A percentile compares a stretch with the other conserved stretches of the same genome.
These are phyloP conservation scores for Copromyces sp. DNA, from an alignment of 495 filamentous ascomycete species.

Conservation along the genomic window DNA sequence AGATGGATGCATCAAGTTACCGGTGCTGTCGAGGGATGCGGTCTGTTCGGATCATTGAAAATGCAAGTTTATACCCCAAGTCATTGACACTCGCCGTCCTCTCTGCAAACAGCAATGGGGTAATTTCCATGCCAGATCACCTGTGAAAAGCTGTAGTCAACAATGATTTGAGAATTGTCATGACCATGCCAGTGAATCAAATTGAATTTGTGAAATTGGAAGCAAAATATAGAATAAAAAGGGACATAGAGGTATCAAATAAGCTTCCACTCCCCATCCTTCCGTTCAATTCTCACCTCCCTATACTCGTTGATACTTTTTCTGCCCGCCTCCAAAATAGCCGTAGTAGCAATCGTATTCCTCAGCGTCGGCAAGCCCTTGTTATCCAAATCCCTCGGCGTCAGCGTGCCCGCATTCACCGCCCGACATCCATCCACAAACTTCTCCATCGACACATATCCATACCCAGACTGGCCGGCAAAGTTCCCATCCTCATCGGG, in stretches of 20 bases:
- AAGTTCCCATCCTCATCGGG: conserved; percentile 95
- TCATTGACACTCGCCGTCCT: background rate
- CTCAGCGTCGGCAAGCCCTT: conserved; percentile 74
- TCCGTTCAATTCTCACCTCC: conserved; percentile 58
- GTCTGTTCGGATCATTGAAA: background rate
- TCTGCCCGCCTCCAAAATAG: conserved; percentile 80
- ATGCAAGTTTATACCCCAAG: background rate
- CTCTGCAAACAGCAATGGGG: background rate
- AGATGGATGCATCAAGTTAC: background rate
- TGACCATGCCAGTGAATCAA: background rate
- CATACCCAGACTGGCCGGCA: conserved; percentile 80
- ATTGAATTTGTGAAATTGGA: background rate
- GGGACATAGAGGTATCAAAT: conserved; percentile 34
- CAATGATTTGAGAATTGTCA: background rate
- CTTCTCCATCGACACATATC: conserved; percentile 91
- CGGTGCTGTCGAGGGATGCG: background rate
- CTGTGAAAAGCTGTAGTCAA: background rate
- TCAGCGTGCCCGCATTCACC: conserved; percentile 61
- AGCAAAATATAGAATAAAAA: background rate
- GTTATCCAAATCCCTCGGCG: conserved; percentile 63
- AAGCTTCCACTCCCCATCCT: conserved; percentile 56
- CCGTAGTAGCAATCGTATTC: conserved; percentile 85
- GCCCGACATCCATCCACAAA: conserved; percentile 80
- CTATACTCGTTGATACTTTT: conserved; percentile 71
- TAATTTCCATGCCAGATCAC: background rate